phyloP scores from a whole-genome alignment of 176 grass and related monocot species.

The Avena insularis region DNA sequence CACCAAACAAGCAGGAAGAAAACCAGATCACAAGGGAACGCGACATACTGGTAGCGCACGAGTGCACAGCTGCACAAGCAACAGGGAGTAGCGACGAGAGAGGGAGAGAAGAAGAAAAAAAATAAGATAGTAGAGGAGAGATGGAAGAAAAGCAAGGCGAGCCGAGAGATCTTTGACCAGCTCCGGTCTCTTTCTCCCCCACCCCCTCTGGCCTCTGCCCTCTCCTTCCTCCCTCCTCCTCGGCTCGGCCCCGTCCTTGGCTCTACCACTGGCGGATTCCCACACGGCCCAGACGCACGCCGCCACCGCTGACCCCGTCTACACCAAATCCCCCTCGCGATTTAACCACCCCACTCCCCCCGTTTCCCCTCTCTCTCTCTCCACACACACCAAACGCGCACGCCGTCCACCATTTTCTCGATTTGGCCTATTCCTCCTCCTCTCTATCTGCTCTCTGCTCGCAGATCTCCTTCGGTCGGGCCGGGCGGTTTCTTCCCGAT shows the following conservation, averaged over 20 bases:
- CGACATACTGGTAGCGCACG: too few relatives aligned
- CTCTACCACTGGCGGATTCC: slow-evolving; percentile 49
- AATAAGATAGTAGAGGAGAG: too few relatives aligned
- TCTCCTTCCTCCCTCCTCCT: not conserved
- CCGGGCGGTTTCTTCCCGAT: slow-evolving; percentile 26
- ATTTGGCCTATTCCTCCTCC: not conserved
- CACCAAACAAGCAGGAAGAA: too few relatives aligned
- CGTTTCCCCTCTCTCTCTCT: too few relatives aligned
- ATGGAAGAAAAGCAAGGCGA: not conserved
- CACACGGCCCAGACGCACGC: slow-evolving; percentile 39
- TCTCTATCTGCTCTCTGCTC: not conserved
- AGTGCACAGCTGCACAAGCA: not conserved
- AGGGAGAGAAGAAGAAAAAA: not conserved
- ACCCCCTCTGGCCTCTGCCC: too few relatives aligned
- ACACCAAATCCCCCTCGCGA: slow-evolving; percentile 40
- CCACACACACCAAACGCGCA: slow-evolving; percentile 37
- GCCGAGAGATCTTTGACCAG: slow-evolving; percentile 51
- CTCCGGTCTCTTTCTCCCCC: not conserved
- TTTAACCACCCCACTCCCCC: slow-evolving; percentile 47
- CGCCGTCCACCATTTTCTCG: slow-evolving; percentile 44
- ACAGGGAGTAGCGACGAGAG: too few relatives aligned
- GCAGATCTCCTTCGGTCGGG: slow-evolving; percentile 41
- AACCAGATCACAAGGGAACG: too few relatives aligned
- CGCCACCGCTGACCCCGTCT: slow-evolving; percentile 57
- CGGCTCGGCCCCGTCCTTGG: slow-evolving; percentile 30